Conservation (phyloP, 345 rosid genomes). For the Boechera stricta region DNA sequence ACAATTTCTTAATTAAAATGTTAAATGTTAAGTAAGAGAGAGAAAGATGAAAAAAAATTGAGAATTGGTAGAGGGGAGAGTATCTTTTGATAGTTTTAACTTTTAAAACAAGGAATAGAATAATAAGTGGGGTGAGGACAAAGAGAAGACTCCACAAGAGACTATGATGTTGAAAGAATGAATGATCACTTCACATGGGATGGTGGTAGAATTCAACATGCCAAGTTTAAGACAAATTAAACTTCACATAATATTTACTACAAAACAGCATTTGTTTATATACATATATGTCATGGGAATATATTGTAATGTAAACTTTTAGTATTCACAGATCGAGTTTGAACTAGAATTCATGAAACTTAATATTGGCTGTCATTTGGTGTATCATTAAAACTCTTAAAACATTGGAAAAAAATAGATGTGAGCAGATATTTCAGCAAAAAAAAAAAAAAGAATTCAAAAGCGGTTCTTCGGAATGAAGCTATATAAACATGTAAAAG, state of each 20-base stretch:
- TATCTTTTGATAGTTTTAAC: constrained; percentile 19
- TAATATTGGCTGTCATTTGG: background rate
- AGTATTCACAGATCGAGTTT: background rate
- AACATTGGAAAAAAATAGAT: too few species aligned
- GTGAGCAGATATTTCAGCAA: too few species aligned
- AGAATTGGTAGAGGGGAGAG: constrained; percentile 6
- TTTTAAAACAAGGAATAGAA: constrained; percentile 1
- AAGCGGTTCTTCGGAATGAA: too few species aligned
- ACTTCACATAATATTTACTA: constrained; percentile 5
- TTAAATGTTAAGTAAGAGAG: background rate
- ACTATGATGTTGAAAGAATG: constrained; percentile 22
- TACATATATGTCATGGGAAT: background rate
- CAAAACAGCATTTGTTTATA: background rate
- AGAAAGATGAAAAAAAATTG: background rate
- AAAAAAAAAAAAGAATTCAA: too few species aligned
- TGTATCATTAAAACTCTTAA: background rate
- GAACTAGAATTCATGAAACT: background rate
- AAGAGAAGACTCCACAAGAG: constrained; percentile 35
- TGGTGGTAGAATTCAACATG: constrained; percentile 4
- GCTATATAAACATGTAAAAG: too few species aligned
- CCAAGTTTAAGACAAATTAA: constrained; percentile 2
- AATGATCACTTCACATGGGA: constrained; percentile 30
- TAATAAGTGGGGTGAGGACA: constrained; percentile 11
- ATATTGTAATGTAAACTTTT: background rate
- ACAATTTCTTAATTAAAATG: background rate